Evolutionary conservation across 352 stramenopile genomes (phyloP).

Genomic region (Phytophthora megakarya): DNA sequence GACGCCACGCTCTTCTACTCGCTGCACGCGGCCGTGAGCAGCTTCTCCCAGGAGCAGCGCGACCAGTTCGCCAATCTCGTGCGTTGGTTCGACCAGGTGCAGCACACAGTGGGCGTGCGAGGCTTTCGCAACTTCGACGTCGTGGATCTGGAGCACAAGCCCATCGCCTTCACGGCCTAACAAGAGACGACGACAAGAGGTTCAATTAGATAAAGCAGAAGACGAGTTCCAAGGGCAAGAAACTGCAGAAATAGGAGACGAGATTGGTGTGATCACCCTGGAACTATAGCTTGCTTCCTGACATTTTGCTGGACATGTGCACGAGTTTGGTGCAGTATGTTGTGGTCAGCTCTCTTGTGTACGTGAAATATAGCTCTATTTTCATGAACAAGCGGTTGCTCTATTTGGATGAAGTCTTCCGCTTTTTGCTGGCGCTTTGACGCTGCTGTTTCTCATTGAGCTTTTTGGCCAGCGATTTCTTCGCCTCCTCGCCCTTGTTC

Average conservation of each 20-base stretch:
- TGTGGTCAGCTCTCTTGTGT: too few relatives aligned
- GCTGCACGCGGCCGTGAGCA: slow-evolving; percentile 46
- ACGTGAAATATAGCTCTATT: slow-evolving; percentile 38
- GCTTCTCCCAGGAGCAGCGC: slow-evolving; percentile 46
- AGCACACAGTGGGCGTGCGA: slow-evolving; percentile 82
- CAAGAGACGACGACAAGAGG: slow-evolving; percentile 32
- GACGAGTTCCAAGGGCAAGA: not conserved
- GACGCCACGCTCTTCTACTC: slow-evolving; percentile 81
- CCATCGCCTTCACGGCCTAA: slow-evolving; percentile 71
- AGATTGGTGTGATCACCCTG: not conserved
- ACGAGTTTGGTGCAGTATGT: too few relatives aligned
- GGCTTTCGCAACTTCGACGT: slow-evolving; percentile 81
- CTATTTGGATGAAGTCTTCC: slow-evolving; percentile 43
- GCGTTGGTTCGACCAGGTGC: slow-evolving; percentile 88
- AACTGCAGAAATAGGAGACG: slow-evolving; percentile 17
- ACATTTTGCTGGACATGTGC: too few relatives aligned
- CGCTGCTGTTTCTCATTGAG: slow-evolving; percentile 66
- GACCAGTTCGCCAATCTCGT: slow-evolving; percentile 60
- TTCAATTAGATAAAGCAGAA: not conserved
- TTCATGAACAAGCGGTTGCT: slow-evolving; percentile 10
- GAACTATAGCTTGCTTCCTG: too few relatives aligned
- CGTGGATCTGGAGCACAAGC: slow-evolving; percentile 51
- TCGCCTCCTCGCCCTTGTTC: slow-evolving; percentile 88
- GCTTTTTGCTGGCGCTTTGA: slow-evolving; percentile 53
- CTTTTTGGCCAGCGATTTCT: slow-evolving; percentile 81